Base-by-base conservation (phyloP, 2,329 filamentous ascomycete species). In the Aspergillus bombycis region DNA sequence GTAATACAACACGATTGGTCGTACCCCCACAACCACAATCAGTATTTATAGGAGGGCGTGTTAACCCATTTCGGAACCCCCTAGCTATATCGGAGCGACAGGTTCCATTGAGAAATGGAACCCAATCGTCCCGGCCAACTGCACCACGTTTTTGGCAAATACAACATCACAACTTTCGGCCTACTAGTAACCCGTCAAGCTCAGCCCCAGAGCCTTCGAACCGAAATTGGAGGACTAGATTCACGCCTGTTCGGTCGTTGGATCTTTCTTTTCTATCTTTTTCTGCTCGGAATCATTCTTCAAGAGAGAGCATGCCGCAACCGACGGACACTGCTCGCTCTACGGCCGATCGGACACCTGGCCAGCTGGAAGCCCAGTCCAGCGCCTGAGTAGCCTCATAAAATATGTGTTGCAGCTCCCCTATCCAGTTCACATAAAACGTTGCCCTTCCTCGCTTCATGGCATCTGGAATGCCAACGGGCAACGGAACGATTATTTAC, bases 41-140 rank as follows among this genome's bases (percentile, higher is more conserved):
- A 65, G 75, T 73, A 21, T 77, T 76, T 61, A 70, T 76, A 54
- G 75, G 73, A 59, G 70, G 71, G 58, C 72, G 75, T 41, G 12
- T 55, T 14, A 55, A 55, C 34, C 52, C 52, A 21, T 55, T 55
- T 55, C 52, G 52, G 10, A 32, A n/a, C 11, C 23, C 52, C 34
- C 21, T 55, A 26, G 32, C 36, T 38, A 14, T 38, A 21, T 26
- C 52, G 4, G 52, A 38, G 9, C 16, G 12, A 26, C 52, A 19
- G n/a, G 16, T 3, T 19, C 19, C 28, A 21, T 10, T n/a, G 6
- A 19, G 21, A 19, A 26, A 38, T 55, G 32, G 14, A 23, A 23
- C 34, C 19, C 52, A 14, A 32, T 21, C 34, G 10, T 26, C 52
- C 11, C 52, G 52, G n/a, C n/a, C 38, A 26, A 5, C 52, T 12